Evolutionary conservation across 768 basidiomycete species (phyloP).

Genomic region (Suillus sp.): DNA sequence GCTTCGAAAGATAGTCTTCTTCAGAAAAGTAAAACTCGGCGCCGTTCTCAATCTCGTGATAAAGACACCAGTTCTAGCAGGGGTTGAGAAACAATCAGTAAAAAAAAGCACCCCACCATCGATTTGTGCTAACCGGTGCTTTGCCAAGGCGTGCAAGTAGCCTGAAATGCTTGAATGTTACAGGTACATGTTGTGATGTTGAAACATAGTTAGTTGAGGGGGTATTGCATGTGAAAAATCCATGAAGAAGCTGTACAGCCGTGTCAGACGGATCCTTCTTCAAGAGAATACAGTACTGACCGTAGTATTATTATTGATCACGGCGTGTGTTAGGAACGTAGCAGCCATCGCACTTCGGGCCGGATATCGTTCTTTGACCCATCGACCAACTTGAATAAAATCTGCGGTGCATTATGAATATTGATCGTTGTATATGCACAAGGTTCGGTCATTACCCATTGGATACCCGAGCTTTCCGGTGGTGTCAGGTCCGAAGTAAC

Average conservation of each 20-base stretch:
- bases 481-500: slow-evolving; percentile 38
- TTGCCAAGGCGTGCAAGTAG: slow-evolving; percentile 69
- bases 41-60: slow-evolving; percentile 62
- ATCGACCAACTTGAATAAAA: slow-evolving; percentile 56
- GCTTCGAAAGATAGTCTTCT: slow-evolving; percentile 59
- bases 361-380: slow-evolving; percentile 61
- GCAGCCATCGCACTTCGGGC: slow-evolving; percentile 59
- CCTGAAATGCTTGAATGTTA: slow-evolving; percentile 78
- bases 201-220: slow-evolving; percentile 25
- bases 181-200: slow-evolving; percentile 50
- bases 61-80: slow-evolving; percentile 53
- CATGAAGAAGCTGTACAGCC: slow-evolving; percentile 48
- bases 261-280: slow-evolving; percentile 3
- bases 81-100: slow-evolving; percentile 10
- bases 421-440: not conserved
- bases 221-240: slow-evolving; percentile 39
- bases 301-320: slow-evolving; percentile 61
- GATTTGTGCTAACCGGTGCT: slow-evolving; percentile 49
- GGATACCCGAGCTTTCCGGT: slow-evolving; percentile 61
- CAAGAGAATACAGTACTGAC: slow-evolving; percentile 22
- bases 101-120: not conserved
- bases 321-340: slow-evolving; percentile 70
- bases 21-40: slow-evolving; percentile 72
- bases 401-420: slow-evolving; percentile 41
- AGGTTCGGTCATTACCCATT: slow-evolving; percentile 44